Evolutionary conservation across 1,284 basidiomycete genomes (phyloP).

Genomic region (Sanghuangporus baumii): DNA sequence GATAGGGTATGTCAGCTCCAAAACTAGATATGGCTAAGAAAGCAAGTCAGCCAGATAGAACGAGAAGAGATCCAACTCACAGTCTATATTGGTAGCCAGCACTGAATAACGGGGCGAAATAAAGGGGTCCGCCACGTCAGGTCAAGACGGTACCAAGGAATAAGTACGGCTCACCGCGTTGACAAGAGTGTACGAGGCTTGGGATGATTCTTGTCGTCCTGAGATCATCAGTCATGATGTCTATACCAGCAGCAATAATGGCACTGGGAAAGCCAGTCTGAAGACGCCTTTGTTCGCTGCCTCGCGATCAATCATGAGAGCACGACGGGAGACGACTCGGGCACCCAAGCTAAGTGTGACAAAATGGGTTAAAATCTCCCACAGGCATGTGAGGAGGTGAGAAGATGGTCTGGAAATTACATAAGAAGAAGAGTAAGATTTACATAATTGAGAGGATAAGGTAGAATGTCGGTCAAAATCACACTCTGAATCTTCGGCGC

Average conservation of each 20-base stretch:
- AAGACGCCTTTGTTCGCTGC: background rate
- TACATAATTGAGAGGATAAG: background rate
- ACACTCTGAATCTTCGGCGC: background rate
- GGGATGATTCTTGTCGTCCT: constrained; percentile 28
- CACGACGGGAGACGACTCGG: background rate
- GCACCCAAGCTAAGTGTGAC: background rate
- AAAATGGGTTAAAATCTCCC: background rate
- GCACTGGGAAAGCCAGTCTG: background rate
- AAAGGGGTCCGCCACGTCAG: constrained; percentile 10
- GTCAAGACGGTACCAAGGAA: background rate
- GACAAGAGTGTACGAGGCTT: constrained; percentile 35
- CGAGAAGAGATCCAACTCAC: background rate
- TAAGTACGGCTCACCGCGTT: constrained; percentile 32
- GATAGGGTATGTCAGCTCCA: constrained; percentile 53
- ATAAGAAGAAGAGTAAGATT: background rate
- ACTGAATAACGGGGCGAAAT: constrained; percentile 1
- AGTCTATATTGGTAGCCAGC: constrained; percentile 16
- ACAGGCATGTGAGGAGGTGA: background rate
- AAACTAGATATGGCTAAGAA: constrained; percentile 44
- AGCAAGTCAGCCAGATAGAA: background rate
- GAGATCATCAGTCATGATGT: background rate
- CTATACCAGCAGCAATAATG: background rate
- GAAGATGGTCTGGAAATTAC: background rate
- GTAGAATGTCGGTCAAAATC: background rate
- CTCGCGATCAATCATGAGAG: background rate